Conservation (phyloP, 2,329 filamentous ascomycete species). For the Cadophora gregata region DNA sequence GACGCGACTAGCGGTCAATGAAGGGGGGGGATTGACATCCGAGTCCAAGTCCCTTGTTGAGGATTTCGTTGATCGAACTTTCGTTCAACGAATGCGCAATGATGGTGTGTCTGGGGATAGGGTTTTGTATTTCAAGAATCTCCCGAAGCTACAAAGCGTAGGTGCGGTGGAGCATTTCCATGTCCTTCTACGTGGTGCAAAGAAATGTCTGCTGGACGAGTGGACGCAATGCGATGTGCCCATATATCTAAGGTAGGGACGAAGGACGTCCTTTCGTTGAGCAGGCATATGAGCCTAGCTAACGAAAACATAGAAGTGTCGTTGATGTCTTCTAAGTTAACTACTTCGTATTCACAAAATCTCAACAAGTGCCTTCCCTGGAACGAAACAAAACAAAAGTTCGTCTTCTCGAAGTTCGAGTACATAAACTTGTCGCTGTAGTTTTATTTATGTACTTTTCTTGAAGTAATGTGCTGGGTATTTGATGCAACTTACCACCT, state of each 20-base stretch:
- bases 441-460: too few relatives aligned
- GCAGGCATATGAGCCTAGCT: too few relatives aligned
- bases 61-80: background rate
- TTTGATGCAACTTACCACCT: too few relatives aligned
- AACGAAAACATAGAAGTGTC: too few relatives aligned
- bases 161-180: background rate
- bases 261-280: too few relatives aligned
- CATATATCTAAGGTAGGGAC: background rate
- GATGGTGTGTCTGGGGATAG: background rate
- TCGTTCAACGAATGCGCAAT: background rate
- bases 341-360: too few relatives aligned
- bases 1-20: background rate
- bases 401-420: too few relatives aligned
- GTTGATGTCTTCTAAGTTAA: too few relatives aligned
- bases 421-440: too few relatives aligned
- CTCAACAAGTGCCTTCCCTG: too few relatives aligned
- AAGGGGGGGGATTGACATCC: background rate
- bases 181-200: background rate
- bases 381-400: too few relatives aligned
- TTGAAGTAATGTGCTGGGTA: too few relatives aligned
- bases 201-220: background rate
- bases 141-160: background rate
- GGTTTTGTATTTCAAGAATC: background rate
- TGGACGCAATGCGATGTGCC: background rate
- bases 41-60: background rate